A percentile compares a stretch with the other conserved stretches of the same genome.
phyloP scores from a whole-genome alignment of 805 yeast genomes.

The Candida pseudofarinosa region DNA sequence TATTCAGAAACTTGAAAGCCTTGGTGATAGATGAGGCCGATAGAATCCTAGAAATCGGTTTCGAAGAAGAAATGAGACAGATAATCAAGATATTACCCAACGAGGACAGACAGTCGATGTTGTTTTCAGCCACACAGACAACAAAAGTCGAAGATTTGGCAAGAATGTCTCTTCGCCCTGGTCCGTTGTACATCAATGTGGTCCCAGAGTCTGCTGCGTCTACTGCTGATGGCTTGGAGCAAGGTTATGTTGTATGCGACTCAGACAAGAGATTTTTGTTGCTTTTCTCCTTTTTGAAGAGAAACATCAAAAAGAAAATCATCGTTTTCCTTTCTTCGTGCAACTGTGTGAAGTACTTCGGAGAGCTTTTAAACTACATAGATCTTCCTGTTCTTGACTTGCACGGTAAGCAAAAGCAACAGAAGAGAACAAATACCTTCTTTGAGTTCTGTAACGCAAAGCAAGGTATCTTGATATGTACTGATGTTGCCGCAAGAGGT shows the following conservation, averaged over 20 bases:
- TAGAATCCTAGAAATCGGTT: constrained; percentile 94
- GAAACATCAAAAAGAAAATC: constrained; percentile 86
- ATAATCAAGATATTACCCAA: constrained; percentile 90
- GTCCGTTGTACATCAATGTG: constrained; percentile 91
- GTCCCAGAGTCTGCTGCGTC: constrained; percentile 79
- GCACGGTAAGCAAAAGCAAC: constrained; percentile 98
- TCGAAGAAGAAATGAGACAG: constrained; percentile 98
- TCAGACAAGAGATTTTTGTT: constrained; percentile 90
- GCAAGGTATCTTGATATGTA: constrained; percentile 88
- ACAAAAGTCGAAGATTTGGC: constrained; percentile 98
- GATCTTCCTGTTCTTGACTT: constrained; percentile 94
- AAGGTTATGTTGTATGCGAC: constrained; percentile 97
- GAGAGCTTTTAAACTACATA: constrained; percentile 91
- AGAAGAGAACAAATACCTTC: constrained; percentile 96
- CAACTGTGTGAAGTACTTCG: constrained; percentile 94
- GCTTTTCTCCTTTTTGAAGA: constrained; percentile 86
- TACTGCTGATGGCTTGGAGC: constrained; percentile 96
- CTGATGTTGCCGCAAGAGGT: constrained; percentile 99
- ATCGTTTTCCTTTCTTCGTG: constrained; percentile 96
- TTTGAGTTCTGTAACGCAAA: constrained; percentile 97
- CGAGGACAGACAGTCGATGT: constrained; percentile 92
- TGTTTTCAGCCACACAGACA: constrained; percentile 98
- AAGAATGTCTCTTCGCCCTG: constrained; percentile 88
- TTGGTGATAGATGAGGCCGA: constrained; percentile 97
- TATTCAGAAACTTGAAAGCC: constrained; percentile 91